Conservation (phyloP, 768 basidiomycete species). For the Lactarius quietus region DNA sequence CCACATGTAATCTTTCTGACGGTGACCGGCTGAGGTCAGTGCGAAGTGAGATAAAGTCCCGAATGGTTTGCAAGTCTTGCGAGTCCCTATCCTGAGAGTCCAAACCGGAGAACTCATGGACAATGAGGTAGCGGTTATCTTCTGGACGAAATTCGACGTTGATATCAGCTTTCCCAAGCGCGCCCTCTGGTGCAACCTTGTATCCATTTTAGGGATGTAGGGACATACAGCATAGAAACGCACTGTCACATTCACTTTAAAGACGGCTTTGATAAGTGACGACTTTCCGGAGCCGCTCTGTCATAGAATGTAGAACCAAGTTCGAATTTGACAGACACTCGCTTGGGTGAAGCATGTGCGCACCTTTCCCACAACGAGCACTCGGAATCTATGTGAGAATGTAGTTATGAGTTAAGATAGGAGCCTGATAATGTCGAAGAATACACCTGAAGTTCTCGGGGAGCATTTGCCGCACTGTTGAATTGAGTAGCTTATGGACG, state of each 20-base stretch:
- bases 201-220: no score
- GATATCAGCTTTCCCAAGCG: background rate
- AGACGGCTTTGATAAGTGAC: constrained; percentile 1
- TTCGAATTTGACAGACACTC: no score
- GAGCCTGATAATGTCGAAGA: background rate
- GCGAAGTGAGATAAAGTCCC: background rate
- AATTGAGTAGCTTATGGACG: background rate
- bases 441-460: constrained; percentile 1
- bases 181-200: background rate
- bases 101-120: constrained; percentile 3
- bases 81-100: background rate
- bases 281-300: constrained; percentile 15
- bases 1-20: constrained; percentile 6
- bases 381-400: constrained; percentile 4
- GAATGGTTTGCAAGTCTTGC: background rate
- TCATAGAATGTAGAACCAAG: background rate
- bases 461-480: background rate
- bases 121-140: constrained; percentile 1
- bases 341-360: background rate
- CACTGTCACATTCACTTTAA: constrained; percentile 11
- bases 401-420: background rate
- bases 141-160: background rate
- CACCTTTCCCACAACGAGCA: constrained; percentile 17
- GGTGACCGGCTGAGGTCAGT: background rate
- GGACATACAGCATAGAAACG: background rate